These are phyloP conservation scores for Udeniomyces megalosporus DNA, from an alignment of 768 basidiomycete species.

Conservation along the genomic window DNA sequence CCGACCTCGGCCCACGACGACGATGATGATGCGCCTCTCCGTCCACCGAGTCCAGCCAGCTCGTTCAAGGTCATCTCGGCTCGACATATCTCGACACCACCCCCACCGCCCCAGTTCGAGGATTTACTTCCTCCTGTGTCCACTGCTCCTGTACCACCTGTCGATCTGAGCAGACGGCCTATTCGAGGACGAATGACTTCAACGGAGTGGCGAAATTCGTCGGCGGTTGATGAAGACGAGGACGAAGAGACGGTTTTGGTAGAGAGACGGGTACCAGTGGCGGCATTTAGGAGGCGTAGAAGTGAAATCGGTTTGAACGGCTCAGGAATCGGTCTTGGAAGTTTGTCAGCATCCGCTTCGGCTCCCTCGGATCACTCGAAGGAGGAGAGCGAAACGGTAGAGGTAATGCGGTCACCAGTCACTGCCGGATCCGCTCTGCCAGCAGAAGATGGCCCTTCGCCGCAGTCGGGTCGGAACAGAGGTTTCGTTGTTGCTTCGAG, in stretches of 20 bases:
- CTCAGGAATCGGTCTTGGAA: not conserved
- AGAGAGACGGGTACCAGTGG: not conserved
- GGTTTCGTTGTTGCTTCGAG: no score
- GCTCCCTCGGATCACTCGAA: not conserved
- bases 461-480: no score
- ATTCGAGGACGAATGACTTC: no score
- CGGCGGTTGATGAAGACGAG: not conserved
- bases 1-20: not conserved
- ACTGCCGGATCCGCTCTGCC: no score
- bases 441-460: no score
- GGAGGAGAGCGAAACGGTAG: not conserved
- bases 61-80: constrained; percentile 13
- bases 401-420: no score
- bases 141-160: no score
- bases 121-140: no score
- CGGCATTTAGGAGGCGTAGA: not conserved
- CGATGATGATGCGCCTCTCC: not conserved
- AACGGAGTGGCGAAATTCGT: no score
- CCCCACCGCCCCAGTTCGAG: not conserved
- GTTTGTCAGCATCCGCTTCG: not conserved
- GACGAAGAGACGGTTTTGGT: not conserved
- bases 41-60: constrained; percentile 7
- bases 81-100: constrained; percentile 6
- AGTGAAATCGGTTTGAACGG: not conserved
- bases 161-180: no score